Base-by-base conservation (phyloP, 352 stramenopile genomes). In the Phytophthora boehmeriae region DNA sequence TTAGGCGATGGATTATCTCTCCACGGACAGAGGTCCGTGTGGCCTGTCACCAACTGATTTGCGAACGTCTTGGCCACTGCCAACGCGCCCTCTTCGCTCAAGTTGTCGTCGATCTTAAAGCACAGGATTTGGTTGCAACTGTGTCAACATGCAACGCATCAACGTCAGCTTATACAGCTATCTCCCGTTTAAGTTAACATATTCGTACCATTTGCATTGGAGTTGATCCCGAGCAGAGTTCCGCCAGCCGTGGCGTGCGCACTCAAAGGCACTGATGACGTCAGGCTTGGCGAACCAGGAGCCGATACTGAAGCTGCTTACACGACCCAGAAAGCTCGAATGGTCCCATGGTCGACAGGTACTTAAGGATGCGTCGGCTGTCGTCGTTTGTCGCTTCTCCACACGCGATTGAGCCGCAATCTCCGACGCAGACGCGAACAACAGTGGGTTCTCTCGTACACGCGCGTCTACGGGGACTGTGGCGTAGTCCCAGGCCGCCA, bases 241-340 rank as follows among this genome's bases (percentile, higher is more conserved):
- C 17, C 30, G 53, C 79, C 79, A 91, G 13, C 82, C 82, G 54
- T 79, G 54, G 25, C 78, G 79, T 50, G 79, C 75, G 43, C 78
- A 86, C 28, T 59, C 69, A 20, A 89, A 75, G 9, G 63, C 64
- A 27, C 49, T 75, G 53, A 91, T 80, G 11, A 30, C 25, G 1
- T 65, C 62, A 27, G 79, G 82, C 41, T 91, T 91, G 16, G 77
- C 82, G 28, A 88, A 88, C 82, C 82, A 91, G 35, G 65, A 80
- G 34, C 47, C 76, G 42, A 85, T 79, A 22, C 54, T 63, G 55
- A 88, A 91, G 46, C 59, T 89, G 47, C 65, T 64, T 17, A 86
- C 74, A 58, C 82, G 82, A 10, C 28, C 22, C 32, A 86, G 35
- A 57, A 91, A 91, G 36, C 76, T 66, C 10, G 36, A 52, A 41